Conservation (phyloP, 495 filamentous ascomycete species). For the Penicillium bovifimosum region DNA sequence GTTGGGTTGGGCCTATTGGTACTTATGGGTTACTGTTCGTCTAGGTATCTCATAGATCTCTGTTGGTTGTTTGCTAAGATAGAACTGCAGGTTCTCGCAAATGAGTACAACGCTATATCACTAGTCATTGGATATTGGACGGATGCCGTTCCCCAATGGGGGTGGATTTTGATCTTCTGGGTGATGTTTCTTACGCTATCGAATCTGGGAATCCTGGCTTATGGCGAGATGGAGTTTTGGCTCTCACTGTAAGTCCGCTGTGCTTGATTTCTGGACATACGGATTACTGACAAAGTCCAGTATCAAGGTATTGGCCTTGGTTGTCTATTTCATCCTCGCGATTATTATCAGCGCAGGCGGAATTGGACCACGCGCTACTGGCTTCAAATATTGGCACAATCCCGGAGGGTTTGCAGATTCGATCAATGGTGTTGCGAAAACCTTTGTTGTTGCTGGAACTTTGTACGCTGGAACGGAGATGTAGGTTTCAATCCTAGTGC, state of each 20-base stretch:
- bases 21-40: conserved; percentile 47
- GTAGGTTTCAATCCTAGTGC: conserved; percentile 10
- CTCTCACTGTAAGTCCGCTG: conserved; percentile 26
- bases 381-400: conserved; percentile 60
- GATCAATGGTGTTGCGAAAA: conserved; percentile 50
- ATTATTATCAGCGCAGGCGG: conserved; percentile 62
- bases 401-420: conserved; percentile 62
- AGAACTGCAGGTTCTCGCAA: conserved; percentile 35
- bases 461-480: conserved; percentile 68
- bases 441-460: conserved; percentile 67
- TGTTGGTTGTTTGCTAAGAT: not conserved
- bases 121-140: conserved; percentile 39
- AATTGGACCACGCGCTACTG: conserved; percentile 48
- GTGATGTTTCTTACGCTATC: conserved; percentile 40
- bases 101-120: conserved; percentile 49
- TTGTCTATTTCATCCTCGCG: conserved; percentile 64
- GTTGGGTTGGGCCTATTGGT: conserved; percentile 56
- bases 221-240: conserved; percentile 57
- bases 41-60: not conserved
- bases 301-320: conserved; percentile 50
- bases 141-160: conserved; percentile 43
- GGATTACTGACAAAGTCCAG: conserved; percentile 16
- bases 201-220: conserved; percentile 55
- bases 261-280: not conserved
- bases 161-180: conserved; percentile 65